phyloP scores from a whole-genome alignment of 495 filamentous ascomycete genomes.

The Tetracladium setigerum region DNA sequence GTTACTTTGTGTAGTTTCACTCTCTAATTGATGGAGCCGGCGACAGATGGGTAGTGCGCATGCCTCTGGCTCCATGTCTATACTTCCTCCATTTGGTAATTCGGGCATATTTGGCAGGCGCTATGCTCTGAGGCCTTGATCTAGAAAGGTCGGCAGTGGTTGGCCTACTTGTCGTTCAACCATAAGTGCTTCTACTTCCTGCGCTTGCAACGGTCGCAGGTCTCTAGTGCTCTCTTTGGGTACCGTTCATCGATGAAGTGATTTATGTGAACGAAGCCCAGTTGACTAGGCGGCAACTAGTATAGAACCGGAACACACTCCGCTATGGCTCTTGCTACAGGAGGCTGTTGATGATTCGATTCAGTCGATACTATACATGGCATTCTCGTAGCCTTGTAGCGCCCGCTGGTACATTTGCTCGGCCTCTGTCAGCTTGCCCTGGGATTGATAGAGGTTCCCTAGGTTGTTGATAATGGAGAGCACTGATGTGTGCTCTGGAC shows the following conservation, averaged over 20 bases:
- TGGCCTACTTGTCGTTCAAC: slow-evolving; percentile 15
- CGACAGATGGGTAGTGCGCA: slow-evolving; percentile 22
- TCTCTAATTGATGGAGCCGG: neutral
- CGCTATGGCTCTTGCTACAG: slow-evolving; percentile 18
- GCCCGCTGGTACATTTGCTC: slow-evolving; percentile 26
- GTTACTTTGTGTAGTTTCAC: slow-evolving; percentile 22
- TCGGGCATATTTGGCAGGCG: slow-evolving; percentile 19
- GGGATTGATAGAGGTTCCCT: slow-evolving; percentile 20
- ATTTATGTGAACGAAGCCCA: slow-evolving; percentile 14
- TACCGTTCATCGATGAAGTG: slow-evolving; percentile 17
- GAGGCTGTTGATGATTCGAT: too few species aligned
- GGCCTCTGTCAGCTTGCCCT: slow-evolving; percentile 23
- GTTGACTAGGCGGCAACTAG: slow-evolving; percentile 9
- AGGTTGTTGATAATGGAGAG: slow-evolving; percentile 24
- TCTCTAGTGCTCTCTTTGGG: slow-evolving; percentile 15
- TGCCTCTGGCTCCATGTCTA: slow-evolving; percentile 20
- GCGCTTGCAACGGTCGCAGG: slow-evolving; percentile 14
- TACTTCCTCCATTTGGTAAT: slow-evolving; percentile 18
- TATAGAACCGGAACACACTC: slow-evolving; percentile 18
- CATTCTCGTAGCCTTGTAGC: slow-evolving; percentile 30
- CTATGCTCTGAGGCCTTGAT: slow-evolving; percentile 18
- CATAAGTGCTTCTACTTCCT: slow-evolving; percentile 15
- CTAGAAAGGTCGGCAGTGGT: slow-evolving; percentile 13
- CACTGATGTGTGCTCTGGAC: slow-evolving; percentile 30
- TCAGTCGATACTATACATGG: too few species aligned